Evolutionary conservation across 2,329 filamentous ascomycete genomes (phyloP).

Genomic region (Hypoxylon sp.): DNA sequence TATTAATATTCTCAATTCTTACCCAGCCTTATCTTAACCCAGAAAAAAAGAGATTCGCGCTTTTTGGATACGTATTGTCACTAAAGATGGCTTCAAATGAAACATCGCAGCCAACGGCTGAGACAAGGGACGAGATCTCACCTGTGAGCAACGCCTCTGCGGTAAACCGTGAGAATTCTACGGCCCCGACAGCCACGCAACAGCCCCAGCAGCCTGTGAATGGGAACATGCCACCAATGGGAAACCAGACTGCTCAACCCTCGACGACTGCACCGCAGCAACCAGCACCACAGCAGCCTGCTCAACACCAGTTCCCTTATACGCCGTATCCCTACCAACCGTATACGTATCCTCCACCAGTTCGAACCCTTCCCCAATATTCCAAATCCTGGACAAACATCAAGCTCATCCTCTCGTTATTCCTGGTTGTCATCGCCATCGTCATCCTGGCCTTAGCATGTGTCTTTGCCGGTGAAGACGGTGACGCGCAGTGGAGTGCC

Average conservation of each 20-base stretch:
- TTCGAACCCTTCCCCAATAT: constrained; percentile 48
- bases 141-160: constrained; percentile 24
- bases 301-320: constrained; percentile 42
- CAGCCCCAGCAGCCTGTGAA: constrained; percentile 16
- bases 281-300: constrained; percentile 43
- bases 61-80: background rate
- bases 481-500: constrained; percentile 18
- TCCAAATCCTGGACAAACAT: constrained; percentile 46
- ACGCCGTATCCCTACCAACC: constrained; percentile 43
- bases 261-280: constrained; percentile 32
- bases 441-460: constrained; percentile 49
- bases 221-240: constrained; percentile 26
- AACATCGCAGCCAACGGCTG: constrained; percentile 23
- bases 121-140: constrained; percentile 34
- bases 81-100: constrained; percentile 39
- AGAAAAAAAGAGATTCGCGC: constrained; percentile 1
- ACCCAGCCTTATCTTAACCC: constrained; percentile 8
- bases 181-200: constrained; percentile 16
- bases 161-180: constrained; percentile 22
- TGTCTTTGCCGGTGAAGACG: constrained; percentile 39
- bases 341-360: constrained; percentile 41
- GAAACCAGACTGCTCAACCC: constrained; percentile 16
- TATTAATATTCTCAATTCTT: background rate
- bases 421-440: constrained; percentile 45
- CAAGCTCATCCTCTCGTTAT: constrained; percentile 47